Percentiles rank a stretch among this genome's conserved stretches.
phyloP scores from a whole-genome alignment of 2,329 filamentous ascomycete genomes.

The Monosporascus sp. region DNA sequence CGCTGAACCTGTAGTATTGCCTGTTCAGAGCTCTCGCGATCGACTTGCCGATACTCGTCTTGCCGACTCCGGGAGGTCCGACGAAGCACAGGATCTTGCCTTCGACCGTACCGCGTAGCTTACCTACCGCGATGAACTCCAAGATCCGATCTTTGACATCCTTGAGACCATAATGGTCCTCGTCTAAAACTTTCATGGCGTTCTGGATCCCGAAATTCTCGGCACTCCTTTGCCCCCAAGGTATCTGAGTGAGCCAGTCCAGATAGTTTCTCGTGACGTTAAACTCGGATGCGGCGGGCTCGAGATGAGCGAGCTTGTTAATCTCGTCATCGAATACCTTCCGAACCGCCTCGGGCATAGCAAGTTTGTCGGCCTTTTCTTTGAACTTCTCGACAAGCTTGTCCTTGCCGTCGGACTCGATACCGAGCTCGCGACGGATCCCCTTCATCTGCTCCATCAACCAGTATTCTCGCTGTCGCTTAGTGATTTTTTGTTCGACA shows the following conservation, averaged over 20 bases:
- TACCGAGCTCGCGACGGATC: slow-evolving; percentile 88
- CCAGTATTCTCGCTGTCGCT: slow-evolving; percentile 96
- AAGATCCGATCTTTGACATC: slow-evolving; percentile 98
- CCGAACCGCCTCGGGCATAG: slow-evolving; percentile 93
- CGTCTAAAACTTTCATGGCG: slow-evolving; percentile 83
- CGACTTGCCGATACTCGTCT: slow-evolving; percentile 98
- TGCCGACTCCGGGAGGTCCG: slow-evolving; percentile 92
- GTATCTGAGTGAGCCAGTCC: slow-evolving; percentile 97
- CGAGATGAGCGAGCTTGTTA: slow-evolving; percentile 92
- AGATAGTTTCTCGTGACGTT: slow-evolving; percentile 98
- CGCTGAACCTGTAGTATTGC: slow-evolving; percentile 97
- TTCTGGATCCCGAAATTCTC: slow-evolving; percentile 97
- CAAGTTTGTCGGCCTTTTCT: slow-evolving; percentile 86
- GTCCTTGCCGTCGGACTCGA: slow-evolving; percentile 97
- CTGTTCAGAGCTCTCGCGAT: slow-evolving; percentile 91
- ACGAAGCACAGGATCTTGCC: slow-evolving; percentile 98
- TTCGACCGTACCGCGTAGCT: slow-evolving; percentile 92
- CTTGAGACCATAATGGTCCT: slow-evolving; percentile 94
- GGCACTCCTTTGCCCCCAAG: slow-evolving; percentile 90
- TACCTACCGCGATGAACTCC: slow-evolving; percentile 97
- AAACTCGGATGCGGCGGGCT: slow-evolving; percentile 94
- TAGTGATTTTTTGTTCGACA: slow-evolving; percentile 94
- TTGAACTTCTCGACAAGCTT: slow-evolving; percentile 97
- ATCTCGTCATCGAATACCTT: slow-evolving; percentile 98
- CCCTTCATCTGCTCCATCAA: slow-evolving; percentile 99